A percentile compares a stretch with the other conserved stretches of the same genome.
phyloP scores from a whole-genome alignment of 768 basidiomycete genomes.

The Panus rudis region DNA sequence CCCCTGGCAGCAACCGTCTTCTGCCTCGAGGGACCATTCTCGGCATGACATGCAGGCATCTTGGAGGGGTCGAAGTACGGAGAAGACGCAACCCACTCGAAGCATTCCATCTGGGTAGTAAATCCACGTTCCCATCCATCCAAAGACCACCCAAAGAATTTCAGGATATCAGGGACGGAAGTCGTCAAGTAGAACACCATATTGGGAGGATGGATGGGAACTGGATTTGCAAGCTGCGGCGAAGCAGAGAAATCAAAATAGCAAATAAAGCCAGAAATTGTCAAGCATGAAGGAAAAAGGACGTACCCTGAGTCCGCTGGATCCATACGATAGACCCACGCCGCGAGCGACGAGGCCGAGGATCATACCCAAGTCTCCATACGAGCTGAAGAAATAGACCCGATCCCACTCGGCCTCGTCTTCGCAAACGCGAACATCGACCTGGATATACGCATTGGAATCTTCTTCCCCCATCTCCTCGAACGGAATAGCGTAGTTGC shows the following conservation, averaged over 20 bases:
- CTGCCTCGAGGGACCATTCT: too few species aligned
- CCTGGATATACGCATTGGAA: conserved; percentile 36
- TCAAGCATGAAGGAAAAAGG: background rate
- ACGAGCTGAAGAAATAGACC: conserved; percentile 49
- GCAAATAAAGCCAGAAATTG: background rate
- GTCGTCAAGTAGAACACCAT: conserved; percentile 42
- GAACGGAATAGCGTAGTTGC: conserved; percentile 55
- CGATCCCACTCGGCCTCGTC: conserved; percentile 44
- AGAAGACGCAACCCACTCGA: conserved; percentile 50
- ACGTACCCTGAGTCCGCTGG: conserved; percentile 52
- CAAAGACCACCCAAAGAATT: conserved; percentile 53
- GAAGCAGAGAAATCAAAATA: background rate
- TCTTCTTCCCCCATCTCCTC: too few species aligned
- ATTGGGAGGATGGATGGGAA: conserved; percentile 24
- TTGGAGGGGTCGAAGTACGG: conserved; percentile 42
- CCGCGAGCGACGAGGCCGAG: conserved; percentile 49
- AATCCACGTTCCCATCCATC: conserved; percentile 49
- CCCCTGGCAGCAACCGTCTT: conserved; percentile 40
- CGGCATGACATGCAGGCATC: too few species aligned
- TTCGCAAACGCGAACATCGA: conserved; percentile 57
- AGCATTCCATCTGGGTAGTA: conserved; percentile 41
- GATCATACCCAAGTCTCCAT: conserved; percentile 71
- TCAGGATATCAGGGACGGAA: conserved; percentile 41
- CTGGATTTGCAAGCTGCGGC: conserved; percentile 27
- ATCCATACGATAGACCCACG: conserved; percentile 42